Base-by-base conservation (phyloP, 208 protist genomes). In the Zelonia costaricensis region DNA sequence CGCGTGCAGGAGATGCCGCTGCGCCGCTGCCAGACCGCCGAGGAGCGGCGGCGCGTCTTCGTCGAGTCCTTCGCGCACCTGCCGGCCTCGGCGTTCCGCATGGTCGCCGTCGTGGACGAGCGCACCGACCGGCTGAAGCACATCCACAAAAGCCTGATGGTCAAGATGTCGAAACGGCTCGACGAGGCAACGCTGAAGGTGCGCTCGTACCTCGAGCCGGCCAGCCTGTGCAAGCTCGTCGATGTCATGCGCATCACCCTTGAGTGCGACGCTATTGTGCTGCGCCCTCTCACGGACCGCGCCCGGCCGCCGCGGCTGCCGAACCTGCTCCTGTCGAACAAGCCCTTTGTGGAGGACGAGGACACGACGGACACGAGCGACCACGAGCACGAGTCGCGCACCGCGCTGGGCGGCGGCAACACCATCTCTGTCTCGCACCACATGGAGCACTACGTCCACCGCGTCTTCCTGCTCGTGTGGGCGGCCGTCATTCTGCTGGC, bases 381-480 rank as follows among this genome's bases (percentile, higher is more conserved):
- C 54, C 30, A 78, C 28, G 90, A 95, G 60, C 70, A 75, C 10
- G 86, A 93, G 40, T 74, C 82, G 35, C 81, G 86, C 42, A 84
- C 72, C 7, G 76, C 82, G 25, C 54, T 81, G 1, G 81, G 74
- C 33, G 76, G 80, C 16, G 79, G 82, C 52, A 86, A 92, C 73
- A 84, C 78, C 44, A 88, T 80, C 40, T 92, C 86, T 27, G 84
- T 93, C 13, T 79, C 86, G 18, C 74, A 91, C 25, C 83, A 91
- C 61, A 93, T 93, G 84, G 90, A 92, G 62, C 90, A 83, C 66
- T 86, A 92, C 52, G 78, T 91, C 4, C 79, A 89, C 48, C 90
- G 86, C 35, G 74, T 92, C 43, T 81, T 91, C 46, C 45, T 93
- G 16, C 67, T 95, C 1, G 7, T 80, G 8, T 95, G 90, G 90